These are phyloP conservation scores for Zymoseptoria brevis DNA, from an alignment of 2,329 filamentous ascomycete species.

Conservation along the genomic window DNA sequence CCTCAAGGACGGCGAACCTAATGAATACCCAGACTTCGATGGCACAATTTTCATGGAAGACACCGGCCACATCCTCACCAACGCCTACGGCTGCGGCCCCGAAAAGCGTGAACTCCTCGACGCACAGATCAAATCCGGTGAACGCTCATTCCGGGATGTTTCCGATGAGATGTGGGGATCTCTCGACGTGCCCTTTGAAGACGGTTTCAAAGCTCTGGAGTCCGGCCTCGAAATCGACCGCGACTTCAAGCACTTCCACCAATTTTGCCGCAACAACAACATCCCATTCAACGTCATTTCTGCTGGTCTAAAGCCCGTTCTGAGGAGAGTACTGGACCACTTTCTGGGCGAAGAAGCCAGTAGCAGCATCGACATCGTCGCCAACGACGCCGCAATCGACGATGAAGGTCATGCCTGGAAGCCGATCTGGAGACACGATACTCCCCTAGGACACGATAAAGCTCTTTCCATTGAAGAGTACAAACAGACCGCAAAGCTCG, in stretches of 20 bases:
- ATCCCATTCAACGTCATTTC: conserved; percentile 65
- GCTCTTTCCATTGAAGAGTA: conserved; percentile 56
- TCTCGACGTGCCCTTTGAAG: conserved; percentile 57
- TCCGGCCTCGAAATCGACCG: conserved; percentile 55
- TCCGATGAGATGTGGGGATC: conserved; percentile 66
- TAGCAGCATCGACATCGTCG: conserved; percentile 56
- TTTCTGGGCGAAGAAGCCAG: conserved; percentile 56
- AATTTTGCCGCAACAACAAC: conserved; percentile 53
- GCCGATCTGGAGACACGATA: conserved; percentile 60
- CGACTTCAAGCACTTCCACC: conserved; percentile 56
- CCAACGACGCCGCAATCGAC: conserved; percentile 57
- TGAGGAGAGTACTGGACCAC: conserved; percentile 54
- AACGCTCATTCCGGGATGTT: conserved; percentile 60
- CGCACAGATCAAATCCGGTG: conserved; percentile 56
- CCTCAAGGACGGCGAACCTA: conserved; percentile 2
- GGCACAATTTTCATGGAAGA: conserved; percentile 60
- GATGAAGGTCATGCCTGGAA: conserved; percentile 54
- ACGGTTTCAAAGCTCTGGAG: conserved; percentile 59
- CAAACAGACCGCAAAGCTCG: conserved; percentile 45
- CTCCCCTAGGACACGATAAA: conserved; percentile 59
- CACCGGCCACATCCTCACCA: conserved; percentile 61
- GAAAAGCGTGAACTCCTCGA: conserved; percentile 51
- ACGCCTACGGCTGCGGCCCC: conserved; percentile 55
- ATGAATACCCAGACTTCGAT: conserved; percentile 51
- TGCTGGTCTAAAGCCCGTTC: conserved; percentile 57